Conservation (phyloP, 345 rosid genomes). For the Populus alba region DNA sequence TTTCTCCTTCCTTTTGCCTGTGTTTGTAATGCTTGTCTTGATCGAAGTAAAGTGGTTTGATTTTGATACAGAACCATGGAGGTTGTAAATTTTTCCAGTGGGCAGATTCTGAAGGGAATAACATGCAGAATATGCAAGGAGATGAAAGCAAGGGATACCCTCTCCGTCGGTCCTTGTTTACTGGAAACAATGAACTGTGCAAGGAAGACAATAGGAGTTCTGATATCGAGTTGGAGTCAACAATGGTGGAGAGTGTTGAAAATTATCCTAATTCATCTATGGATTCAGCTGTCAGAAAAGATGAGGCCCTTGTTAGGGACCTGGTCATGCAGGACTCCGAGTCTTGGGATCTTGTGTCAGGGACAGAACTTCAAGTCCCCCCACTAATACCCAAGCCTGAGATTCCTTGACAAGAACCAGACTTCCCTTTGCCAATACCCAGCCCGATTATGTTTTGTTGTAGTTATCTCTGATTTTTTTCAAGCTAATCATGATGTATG, state of each 20-base stretch:
- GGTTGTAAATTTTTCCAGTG: conserved; percentile 41
- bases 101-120: conserved; percentile 19
- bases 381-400: neutral
- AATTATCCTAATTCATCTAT: neutral
- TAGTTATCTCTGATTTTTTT: too few relatives aligned
- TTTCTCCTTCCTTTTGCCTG: too few relatives aligned
- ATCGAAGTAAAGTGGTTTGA: conserved; percentile 7
- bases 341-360: neutral
- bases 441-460: too few relatives aligned
- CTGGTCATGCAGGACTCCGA: neutral
- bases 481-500: too few relatives aligned
- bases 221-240: neutral
- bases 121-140: neutral
- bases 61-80: conserved; percentile 39
- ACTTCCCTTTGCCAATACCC: conserved; percentile 1
- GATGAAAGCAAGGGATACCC: neutral
- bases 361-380: neutral
- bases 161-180: neutral
- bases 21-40: neutral
- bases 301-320: neutral
- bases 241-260: neutral
- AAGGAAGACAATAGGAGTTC: neutral
- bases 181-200: neutral
- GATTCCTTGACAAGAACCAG: neutral
- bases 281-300: neutral